Conservation (phyloP, 208 protist genomes). For the Acanthamoeba healyi region DNA sequence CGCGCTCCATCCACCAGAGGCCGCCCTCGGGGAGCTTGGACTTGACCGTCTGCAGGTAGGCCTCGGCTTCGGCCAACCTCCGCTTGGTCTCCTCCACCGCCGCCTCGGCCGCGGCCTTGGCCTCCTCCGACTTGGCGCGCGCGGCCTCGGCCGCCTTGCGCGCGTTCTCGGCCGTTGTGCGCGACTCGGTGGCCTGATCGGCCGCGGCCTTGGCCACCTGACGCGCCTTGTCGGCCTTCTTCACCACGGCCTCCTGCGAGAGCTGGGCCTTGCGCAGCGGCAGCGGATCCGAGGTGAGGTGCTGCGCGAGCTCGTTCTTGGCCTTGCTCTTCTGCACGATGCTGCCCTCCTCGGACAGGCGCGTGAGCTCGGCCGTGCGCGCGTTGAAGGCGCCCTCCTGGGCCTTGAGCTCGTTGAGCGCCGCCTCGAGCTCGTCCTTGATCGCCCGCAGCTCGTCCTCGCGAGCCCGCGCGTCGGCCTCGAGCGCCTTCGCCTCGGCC, state of each 20-base stretch:
- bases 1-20: slow-evolving; percentile 50
- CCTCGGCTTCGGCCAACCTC: slow-evolving; percentile 33
- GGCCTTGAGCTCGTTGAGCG: slow-evolving; percentile 52
- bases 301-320: slow-evolving; percentile 76
- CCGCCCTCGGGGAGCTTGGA: slow-evolving; percentile 17
- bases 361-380: slow-evolving; percentile 68
- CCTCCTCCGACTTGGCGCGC: slow-evolving; percentile 18
- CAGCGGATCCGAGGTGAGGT: slow-evolving; percentile 42
- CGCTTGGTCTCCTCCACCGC: background rate
- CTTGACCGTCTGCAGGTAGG: slow-evolving; percentile 52
- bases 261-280: slow-evolving; percentile 20
- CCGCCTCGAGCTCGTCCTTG: slow-evolving; percentile 66
- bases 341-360: slow-evolving; percentile 76
- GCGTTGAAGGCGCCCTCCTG: slow-evolving; percentile 71
- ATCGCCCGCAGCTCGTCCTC: slow-evolving; percentile 8
- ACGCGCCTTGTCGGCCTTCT: slow-evolving; percentile 59
- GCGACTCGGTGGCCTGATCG: background rate
- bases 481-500: too few species aligned
- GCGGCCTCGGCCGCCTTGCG: slow-evolving; percentile 58
- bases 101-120: background rate
- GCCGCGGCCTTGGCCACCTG: background rate
- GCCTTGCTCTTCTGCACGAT: slow-evolving; percentile 77
- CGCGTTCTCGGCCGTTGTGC: slow-evolving; percentile 17
- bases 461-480: too few species aligned
- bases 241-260: background rate